Evolutionary conservation across 306 rosid genomes (phyloP), one percentile per base, ranked within the genome.

Genomic region (Medicago arabica): DNA sequence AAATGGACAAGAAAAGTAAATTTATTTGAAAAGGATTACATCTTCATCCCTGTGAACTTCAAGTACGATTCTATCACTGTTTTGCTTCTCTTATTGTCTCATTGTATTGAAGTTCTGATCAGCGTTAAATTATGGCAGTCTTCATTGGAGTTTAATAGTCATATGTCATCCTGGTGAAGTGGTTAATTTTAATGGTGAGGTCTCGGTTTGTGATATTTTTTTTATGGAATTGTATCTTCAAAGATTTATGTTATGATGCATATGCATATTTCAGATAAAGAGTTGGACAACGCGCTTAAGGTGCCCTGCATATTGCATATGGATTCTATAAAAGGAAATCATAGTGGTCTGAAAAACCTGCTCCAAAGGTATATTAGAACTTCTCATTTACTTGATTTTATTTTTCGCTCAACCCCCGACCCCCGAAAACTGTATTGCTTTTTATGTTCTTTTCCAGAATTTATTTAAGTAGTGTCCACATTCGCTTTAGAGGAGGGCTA

Each of bases 241-340:
- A 71, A 67, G 55, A 44, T 23, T 80, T 63, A 80, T 68, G 71
- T 76, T 76, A 17, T 72, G 73, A 28, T 8, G 15, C 13, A 61
- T 60, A 60, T 58, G 38, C 15, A 31, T 67, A 36, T 87, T 84
- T 62, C 91, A 94, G 98, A 82, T 79, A 87, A 82, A 71, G 81
- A 87, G 53, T 34, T 58, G 85, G 84, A 72, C 67, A 82, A 84
- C 77, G 75, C 88, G 50, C 78, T 28, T 59, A 91, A 88, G 79
- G 87, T 87, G 34, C 94, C 98, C 14, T 91, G 98, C 69, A 88
- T 94, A 82, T 84, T 94, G 86, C 98, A 91, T 83, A 89, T 94
- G 98, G 98, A 94, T 85, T 94, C 98, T 70, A 90, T 94, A 53
- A 94, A 94, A 80, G 98, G 98, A 83, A 94, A 76, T 83, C 98